These are phyloP conservation scores for Botrytis pseudocinerea DNA, from an alignment of 2,329 filamentous ascomycete genomes.

Conservation along the genomic window DNA sequence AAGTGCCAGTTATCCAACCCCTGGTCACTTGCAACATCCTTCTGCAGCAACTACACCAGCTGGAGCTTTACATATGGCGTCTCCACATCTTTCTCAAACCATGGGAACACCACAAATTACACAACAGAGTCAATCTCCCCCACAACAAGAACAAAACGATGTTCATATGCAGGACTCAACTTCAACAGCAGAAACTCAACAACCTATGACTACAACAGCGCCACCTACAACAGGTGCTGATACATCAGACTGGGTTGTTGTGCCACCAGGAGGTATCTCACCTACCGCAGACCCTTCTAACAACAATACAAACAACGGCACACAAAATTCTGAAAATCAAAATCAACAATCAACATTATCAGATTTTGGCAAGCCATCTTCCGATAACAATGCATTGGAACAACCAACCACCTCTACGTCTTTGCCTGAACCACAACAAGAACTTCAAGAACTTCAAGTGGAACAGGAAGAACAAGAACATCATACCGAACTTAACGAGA, in stretches of 20 bases:
- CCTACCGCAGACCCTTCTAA: slow-evolving; percentile 33
- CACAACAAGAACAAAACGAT: slow-evolving; percentile 25
- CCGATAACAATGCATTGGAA: slow-evolving; percentile 17
- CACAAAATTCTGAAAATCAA: not conserved
- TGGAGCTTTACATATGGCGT: slow-evolving; percentile 43
- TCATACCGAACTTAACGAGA: slow-evolving; percentile 46
- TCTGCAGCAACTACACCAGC: slow-evolving; percentile 59
- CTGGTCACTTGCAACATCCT: slow-evolving; percentile 58
- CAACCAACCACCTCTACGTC: slow-evolving; percentile 5
- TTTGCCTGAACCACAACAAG: slow-evolving; percentile 20
- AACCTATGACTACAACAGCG: slow-evolving; percentile 24
- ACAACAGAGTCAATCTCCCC: slow-evolving; percentile 19
- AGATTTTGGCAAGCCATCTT: slow-evolving; percentile 13
- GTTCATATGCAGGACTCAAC: slow-evolving; percentile 26
- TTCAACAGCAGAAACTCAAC: slow-evolving; percentile 18
- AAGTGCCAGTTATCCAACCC: slow-evolving; percentile 55
- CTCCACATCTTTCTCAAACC: slow-evolving; percentile 45
- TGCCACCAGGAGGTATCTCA: slow-evolving; percentile 61
- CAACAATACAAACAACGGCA: not conserved
- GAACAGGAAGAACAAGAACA: slow-evolving; percentile 34
- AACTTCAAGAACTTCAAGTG: slow-evolving; percentile 4
- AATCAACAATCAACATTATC: not conserved
- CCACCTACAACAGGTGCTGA: slow-evolving; percentile 44
- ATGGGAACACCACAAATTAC: slow-evolving; percentile 35
- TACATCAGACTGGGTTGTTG: slow-evolving; percentile 73